Evolutionary conservation across 345 rosid genomes (phyloP), one percentile per base, ranked within the genome.

Genomic region (Salix caprea): DNA sequence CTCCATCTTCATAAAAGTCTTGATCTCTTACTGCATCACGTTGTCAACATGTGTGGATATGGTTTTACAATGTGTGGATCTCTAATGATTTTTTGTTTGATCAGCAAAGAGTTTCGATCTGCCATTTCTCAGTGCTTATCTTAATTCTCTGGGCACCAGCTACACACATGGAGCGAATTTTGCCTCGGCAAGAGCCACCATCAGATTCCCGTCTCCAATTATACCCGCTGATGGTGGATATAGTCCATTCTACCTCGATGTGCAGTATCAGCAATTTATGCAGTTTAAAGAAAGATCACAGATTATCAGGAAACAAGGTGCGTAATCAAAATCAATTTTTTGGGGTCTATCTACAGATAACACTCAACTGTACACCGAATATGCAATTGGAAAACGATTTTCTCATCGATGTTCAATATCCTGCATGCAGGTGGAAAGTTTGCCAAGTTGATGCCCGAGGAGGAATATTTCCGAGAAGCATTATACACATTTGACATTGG

Each of bases 401-500:
- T 56, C 61, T 56, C 61, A 23, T 32, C 18, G 37, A 44, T 26
- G 3, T 39, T 48, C 69, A 48, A 36, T 65, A 36, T 36, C 0
- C 11, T 16, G 40, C 6, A 2, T 60, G 64, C 50, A 87, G 91
- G 88, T 72, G 79, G 85, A 66, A 54, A 73, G 61, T 65, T 72
- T 8, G 77, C 79, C 64, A 73, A 52, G 71, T 79, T 83, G 65
- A 71, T 90, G 81, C 92, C 94, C 0, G 73, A 78, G 24, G 84
- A 77, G 32, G 78, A 84, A 30, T 60, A 64, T 70, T 91, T 86
- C 56, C 36, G 76, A 7, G 70, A 77, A 56, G 95, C 89, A 62
- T 74, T 86, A 52, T 91, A 90, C 78, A 86, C 87, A 46, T 79
- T 87, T 68, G 94, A 90, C 70, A 88, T 90, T 11, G 94, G 91